A percentile compares a stretch with the other conserved stretches of the same genome.
phyloP scores from a whole-genome alignment of 345 rosid species.

The Populus ilicifolia region DNA sequence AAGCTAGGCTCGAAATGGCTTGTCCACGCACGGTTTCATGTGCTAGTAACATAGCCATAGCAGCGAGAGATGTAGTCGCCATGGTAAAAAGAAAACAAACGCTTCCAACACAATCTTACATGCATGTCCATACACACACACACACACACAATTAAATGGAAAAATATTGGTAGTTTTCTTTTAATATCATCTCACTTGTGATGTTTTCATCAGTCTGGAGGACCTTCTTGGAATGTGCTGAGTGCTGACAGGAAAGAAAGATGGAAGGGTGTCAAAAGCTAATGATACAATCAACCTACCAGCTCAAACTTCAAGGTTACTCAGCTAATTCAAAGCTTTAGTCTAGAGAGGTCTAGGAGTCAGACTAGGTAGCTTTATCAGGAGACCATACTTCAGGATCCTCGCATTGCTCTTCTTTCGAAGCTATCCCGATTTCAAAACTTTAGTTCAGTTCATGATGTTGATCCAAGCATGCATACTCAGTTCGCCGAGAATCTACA shows the following conservation, averaged over 20 bases:
- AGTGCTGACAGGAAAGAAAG: constrained; percentile 78
- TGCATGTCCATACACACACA: no score
- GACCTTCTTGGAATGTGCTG: constrained; percentile 58
- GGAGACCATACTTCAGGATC: constrained; percentile 80
- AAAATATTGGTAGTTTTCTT: neutral
- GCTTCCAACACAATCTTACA: neutral
- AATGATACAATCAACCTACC: constrained; percentile 62
- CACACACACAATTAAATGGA: neutral
- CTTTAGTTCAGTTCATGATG: constrained; percentile 50
- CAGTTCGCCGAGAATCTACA: constrained; percentile 42
- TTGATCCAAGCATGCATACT: constrained; percentile 59
- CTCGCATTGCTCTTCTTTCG: constrained; percentile 81
- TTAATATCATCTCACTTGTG: neutral
- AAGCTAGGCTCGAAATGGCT: constrained; percentile 58
- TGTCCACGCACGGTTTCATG: constrained; percentile 69
- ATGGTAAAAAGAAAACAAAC: constrained; percentile 34
- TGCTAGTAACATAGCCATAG: constrained; percentile 64
- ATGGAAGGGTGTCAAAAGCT: constrained; percentile 64
- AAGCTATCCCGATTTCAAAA: constrained; percentile 48
- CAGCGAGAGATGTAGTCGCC: constrained; percentile 75
- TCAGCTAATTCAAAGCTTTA: constrained; percentile 69
- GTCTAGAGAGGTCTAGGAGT: constrained; percentile 56
- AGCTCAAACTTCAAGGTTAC: constrained; percentile 58
- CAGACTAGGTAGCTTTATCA: constrained; percentile 74
- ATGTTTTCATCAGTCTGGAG: constrained; percentile 50